phyloP scores from a whole-genome alignment of 768 basidiomycete species.

The Rhizopogon rudus region DNA sequence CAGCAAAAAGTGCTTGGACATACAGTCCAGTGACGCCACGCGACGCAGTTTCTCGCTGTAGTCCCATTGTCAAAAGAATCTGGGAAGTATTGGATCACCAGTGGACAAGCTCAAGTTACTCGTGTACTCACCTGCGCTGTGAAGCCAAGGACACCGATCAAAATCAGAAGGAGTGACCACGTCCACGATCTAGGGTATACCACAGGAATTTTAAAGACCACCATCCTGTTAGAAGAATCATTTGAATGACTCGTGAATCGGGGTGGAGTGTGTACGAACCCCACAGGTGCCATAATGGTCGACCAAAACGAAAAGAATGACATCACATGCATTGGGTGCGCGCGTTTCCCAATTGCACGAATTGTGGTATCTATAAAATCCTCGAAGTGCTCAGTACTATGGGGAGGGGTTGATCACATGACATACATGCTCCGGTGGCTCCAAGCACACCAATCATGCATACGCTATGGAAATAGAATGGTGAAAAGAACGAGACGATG shows the following conservation, averaged over 20 bases:
- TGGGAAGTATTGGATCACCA: constrained; percentile 13
- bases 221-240: constrained; percentile 9
- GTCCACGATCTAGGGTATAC: constrained; percentile 15
- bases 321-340: constrained; percentile 70
- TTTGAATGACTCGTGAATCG: not conserved
- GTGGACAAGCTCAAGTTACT: not conserved
- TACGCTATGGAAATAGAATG: constrained; percentile 33
- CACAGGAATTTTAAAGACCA: not conserved
- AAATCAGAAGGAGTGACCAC: constrained; percentile 11
- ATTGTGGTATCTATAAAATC: constrained; percentile 40
- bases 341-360: constrained; percentile 70
- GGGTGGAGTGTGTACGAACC: constrained; percentile 1
- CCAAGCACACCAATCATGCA: constrained; percentile 62
- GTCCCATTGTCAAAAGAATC: constrained; percentile 54
- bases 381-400: not conserved
- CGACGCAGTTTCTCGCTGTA: constrained; percentile 61
- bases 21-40: constrained; percentile 61
- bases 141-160: constrained; percentile 13
- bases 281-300: constrained; percentile 22
- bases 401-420: not conserved
- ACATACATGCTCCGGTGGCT: constrained; percentile 63
- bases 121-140: constrained; percentile 11
- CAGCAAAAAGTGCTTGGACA: constrained; percentile 58
- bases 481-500: not conserved
- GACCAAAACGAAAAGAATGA: constrained; percentile 60